These are phyloP conservation scores for Paecilomyces fulvus DNA, from an alignment of 2,329 filamentous ascomycete genomes.

Conservation along the genomic window DNA sequence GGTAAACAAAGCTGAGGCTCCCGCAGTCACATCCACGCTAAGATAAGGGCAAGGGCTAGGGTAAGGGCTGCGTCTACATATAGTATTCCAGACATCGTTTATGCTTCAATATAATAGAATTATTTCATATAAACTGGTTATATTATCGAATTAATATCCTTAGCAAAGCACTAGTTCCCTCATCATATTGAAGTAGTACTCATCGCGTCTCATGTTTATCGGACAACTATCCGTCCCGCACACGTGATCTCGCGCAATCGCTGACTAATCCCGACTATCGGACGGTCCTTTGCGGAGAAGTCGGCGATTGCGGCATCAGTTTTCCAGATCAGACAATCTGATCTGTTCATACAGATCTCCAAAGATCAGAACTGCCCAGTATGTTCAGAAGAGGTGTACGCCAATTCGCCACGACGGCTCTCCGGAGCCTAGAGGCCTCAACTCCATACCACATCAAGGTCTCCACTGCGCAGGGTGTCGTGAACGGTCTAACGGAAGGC, in stretches of 20 bases:
- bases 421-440: slow-evolving; percentile 44
- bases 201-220: background rate
- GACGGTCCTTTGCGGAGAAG: background rate
- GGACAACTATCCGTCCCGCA: background rate
- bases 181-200: background rate
- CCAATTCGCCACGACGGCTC: slow-evolving; percentile 57
- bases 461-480: slow-evolving; percentile 69
- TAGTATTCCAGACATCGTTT: background rate
- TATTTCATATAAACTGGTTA: background rate
- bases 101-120: background rate
- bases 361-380: slow-evolving; percentile 9
- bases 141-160: background rate
- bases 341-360: background rate
- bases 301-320: background rate
- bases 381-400: slow-evolving; percentile 66
- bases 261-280: background rate
- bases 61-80: slow-evolving; percentile 4
- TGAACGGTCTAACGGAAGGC: slow-evolving; percentile 76
- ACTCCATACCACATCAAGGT: slow-evolving; percentile 61
- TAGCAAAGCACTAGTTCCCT: background rate
- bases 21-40: slow-evolving; percentile 6
- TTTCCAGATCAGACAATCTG: background rate
- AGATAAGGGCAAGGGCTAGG: slow-evolving; percentile 26
- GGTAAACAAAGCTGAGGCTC: slow-evolving; percentile 16
- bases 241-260: background rate